Base-by-base conservation (phyloP, 176 grass and related monocot species). In the Phragmites australis region DNA sequence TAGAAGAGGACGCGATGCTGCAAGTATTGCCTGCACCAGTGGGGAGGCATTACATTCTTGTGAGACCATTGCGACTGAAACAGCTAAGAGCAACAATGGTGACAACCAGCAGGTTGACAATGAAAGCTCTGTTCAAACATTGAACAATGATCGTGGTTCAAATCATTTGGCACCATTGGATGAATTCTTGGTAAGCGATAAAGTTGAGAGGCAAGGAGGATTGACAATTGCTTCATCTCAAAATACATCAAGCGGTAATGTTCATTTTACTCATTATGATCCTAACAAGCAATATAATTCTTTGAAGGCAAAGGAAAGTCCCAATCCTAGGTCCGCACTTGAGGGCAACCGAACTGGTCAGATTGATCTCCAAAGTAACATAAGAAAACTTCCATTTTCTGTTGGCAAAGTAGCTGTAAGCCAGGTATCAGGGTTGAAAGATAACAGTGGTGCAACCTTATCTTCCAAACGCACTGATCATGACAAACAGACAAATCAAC, bases 1-100 rank as follows among this genome's bases (percentile, higher is more conserved):
- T 40, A 77, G 49, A 84, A 46, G 29, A 84, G 49, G 31, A 1
- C 2, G 10, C 58, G 53, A 83, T 74, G 26, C 65, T 81, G 19
- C 51, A 45, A 58, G 43, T 58, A 23, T 57, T 58, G 9, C 26
- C n/a, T 30, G 40, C 43, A 72, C 34, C 19, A 42, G 8, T 65
- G 70, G 0, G 46, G 43, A 53, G 22, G 34, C 16, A 9, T 72
- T 83, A 42, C 58, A 41, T 65, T 83, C 58, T 51, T 65, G 32
- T 83, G 81, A 65, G 30, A 40, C 19, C 15, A 73, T 51, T 12
- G 1, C 30, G 55, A 51, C 25, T 46, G 68, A 82, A 60, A 62
- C 43, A 62, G 6, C 68, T 13, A 64, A 72, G 79, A 70, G 45
- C 13, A 1, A 30, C 55, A 63, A 27, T 16, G 9, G 30, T 54